Evolutionary conservation across 805 yeast species (phyloP), one percentile per base, ranked within the genome.

Genomic region (Yamadazyma ubonensis): DNA sequence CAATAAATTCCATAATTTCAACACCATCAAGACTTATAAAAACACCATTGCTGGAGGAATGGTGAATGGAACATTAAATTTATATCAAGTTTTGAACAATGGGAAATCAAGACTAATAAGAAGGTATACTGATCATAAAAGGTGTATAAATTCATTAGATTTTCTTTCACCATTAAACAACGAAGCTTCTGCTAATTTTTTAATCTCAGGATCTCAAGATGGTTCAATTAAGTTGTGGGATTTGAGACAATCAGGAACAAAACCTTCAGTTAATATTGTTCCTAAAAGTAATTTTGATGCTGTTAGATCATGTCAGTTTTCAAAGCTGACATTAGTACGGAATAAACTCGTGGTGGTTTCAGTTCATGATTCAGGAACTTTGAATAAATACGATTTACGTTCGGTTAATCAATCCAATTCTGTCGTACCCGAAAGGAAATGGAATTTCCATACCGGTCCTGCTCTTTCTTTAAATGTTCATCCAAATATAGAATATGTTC

Each of bases 401-500:
- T 33, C 55, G 3, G 36, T 53, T 2, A 46, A 48, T 11, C 39
- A 39, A 11, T 33, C 38, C 7, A 21, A 19, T 28, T 27, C 29
- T 3, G 37, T 30, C 4, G 74, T 75, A 26, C 81, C 91, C 4
- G 97, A 91, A 51, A 69, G 81, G 37, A 79, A 82, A 43, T 73
- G 93, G 57, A 86, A 83, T 52, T 95, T 96, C 3, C 98, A 91
- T 57, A 77, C 88, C 2, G 96, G 96, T 0, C 95, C 96, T 2
- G 98, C 96, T 0, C 66, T 90, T 12, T 78, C 95, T 4, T 60
- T 93, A 4, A 89, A 87, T 52, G 89, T 96, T 81, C 96, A 90
- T 55, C 95, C 95, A 0, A 81, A 79, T 27, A 58, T 73, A 26
- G 96, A 90, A 46, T 86, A 82, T 52, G 75, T 93, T 15, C 81